A percentile compares a stretch with the other conserved stretches of the same genome.
Evolutionary conservation across 2,329 filamentous ascomycete species (phyloP).

Genomic region (Fusarium sp.): DNA sequence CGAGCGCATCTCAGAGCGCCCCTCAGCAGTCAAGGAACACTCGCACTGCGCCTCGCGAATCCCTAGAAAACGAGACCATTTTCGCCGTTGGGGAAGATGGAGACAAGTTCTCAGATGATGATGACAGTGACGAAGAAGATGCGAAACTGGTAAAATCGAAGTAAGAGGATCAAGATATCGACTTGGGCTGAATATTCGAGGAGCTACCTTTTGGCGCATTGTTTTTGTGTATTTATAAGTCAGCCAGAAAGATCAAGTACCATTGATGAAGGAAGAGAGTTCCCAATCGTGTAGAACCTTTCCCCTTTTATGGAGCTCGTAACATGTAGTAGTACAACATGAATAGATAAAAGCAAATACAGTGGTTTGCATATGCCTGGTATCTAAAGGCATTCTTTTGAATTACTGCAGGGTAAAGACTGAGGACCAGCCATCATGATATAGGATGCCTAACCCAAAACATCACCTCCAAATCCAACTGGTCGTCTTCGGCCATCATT

Average conservation of each 20-base stretch:
- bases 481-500: slow-evolving; percentile 79
- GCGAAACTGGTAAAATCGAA: slow-evolving; percentile 65
- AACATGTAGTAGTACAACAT: slow-evolving; percentile 13
- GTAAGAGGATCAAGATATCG: slow-evolving; percentile 46
- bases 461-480: slow-evolving; percentile 89
- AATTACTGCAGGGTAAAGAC: not conserved
- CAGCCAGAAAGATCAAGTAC: slow-evolving; percentile 22
- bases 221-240: slow-evolving; percentile 42
- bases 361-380: slow-evolving; percentile 25
- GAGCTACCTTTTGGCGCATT: slow-evolving; percentile 4
- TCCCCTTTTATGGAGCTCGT: not conserved
- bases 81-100: slow-evolving; percentile 91
- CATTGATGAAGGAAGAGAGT: slow-evolving; percentile 38
- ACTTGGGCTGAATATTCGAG: slow-evolving; percentile 11
- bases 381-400: slow-evolving; percentile 19
- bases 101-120: slow-evolving; percentile 85
- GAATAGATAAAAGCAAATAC: slow-evolving; percentile 9
- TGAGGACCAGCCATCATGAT: not conserved
- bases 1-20: slow-evolving; percentile 41
- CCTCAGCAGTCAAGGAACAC: slow-evolving; percentile 43
- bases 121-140: slow-evolving; percentile 68
- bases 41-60: slow-evolving; percentile 62
- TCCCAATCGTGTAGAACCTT: slow-evolving; percentile 12
- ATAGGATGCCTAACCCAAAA: slow-evolving; percentile 46
- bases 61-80: slow-evolving; percentile 88